Evolutionary conservation across 805 yeast genomes (phyloP).

Genomic region (Teunomyces lycoperdinae): DNA sequence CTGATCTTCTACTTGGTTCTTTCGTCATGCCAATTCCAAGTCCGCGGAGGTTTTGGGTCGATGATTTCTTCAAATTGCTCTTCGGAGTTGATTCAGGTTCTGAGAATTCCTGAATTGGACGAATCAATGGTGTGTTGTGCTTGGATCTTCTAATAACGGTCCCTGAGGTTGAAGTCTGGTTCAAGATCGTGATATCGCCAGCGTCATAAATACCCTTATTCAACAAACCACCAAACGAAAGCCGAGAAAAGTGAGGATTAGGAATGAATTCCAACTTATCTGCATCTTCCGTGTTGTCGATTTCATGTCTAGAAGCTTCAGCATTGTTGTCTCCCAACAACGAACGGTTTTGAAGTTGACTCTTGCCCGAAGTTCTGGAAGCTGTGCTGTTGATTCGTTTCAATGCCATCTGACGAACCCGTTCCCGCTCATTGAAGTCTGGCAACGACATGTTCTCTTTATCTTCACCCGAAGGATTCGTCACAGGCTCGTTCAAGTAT

Average conservation of each 20-base stretch:
- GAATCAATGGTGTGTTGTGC: neutral
- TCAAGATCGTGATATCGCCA: slow-evolving; percentile 11
- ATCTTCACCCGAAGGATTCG: slow-evolving; percentile 7
- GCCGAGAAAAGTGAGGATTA: slow-evolving; percentile 41
- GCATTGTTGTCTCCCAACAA: slow-evolving; percentile 21
- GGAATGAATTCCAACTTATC: slow-evolving; percentile 28
- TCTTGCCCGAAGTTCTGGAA: slow-evolving; percentile 1
- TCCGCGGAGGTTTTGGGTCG: slow-evolving; percentile 24
- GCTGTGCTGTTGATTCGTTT: slow-evolving; percentile 1
- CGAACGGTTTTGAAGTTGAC: slow-evolving; percentile 11
- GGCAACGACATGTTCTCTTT: slow-evolving; percentile 16
- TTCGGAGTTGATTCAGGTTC: neutral
- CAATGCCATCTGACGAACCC: neutral
- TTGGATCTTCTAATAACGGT: slow-evolving; percentile 19
- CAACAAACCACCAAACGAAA: slow-evolving; percentile 39
- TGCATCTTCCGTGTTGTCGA: slow-evolving; percentile 8
- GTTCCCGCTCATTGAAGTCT: slow-evolving; percentile 9
- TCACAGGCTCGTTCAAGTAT: slow-evolving; percentile 6
- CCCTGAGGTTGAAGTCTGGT: slow-evolving; percentile 13
- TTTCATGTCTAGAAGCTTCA: slow-evolving; percentile 5
- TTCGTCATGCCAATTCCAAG: slow-evolving; percentile 16
- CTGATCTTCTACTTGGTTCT: neutral
- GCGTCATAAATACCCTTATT: slow-evolving; percentile 7
- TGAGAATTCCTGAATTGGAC: neutral
- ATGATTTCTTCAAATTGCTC: slow-evolving; percentile 19